Conservation (phyloP, 1,284 basidiomycete species). For the Coriolopsis trogii region DNA sequence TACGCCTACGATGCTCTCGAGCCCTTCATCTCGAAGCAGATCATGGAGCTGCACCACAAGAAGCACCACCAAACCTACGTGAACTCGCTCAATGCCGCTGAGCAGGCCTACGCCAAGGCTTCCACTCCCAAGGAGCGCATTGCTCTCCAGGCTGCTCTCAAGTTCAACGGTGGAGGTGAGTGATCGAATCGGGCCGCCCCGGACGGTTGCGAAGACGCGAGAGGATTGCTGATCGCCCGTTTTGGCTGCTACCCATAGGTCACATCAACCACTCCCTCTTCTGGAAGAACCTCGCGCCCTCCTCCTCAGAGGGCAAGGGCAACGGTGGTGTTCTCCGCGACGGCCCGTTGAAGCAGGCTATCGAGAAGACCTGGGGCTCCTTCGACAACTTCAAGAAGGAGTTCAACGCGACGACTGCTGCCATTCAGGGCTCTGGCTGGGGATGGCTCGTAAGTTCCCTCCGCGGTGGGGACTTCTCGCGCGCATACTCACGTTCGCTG, state of each 20-base stretch:
- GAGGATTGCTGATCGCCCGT: not conserved
- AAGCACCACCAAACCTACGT: conserved; percentile 97
- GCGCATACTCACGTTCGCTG: not conserved
- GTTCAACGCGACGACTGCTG: conserved; percentile 82
- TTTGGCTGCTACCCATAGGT: no score
- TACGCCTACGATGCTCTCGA: conserved; percentile 91
- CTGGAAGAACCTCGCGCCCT: conserved; percentile 93
- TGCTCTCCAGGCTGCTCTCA: conserved; percentile 83
- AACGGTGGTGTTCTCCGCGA: conserved; percentile 70
- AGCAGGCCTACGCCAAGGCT: conserved; percentile 77
- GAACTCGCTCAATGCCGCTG: conserved; percentile 89
- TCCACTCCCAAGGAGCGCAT: conserved; percentile 80
- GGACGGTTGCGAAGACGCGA: conserved; percentile 5
- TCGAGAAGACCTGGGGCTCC: conserved; percentile 85
- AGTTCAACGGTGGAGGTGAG: conserved; percentile 90
- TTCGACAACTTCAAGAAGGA: conserved; percentile 75
- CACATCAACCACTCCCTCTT: conserved; percentile 95
- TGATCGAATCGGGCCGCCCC: conserved; percentile 11
- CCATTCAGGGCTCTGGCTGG: conserved; percentile 92
- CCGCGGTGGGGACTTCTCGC: not conserved
- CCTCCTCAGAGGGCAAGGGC: conserved; percentile 48
- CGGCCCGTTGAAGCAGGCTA: conserved; percentile 81
- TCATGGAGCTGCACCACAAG: conserved; percentile 93
- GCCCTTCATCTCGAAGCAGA: conserved; percentile 77
- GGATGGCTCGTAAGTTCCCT: conserved; percentile 78